Evolutionary conservation across 768 basidiomycete species (phyloP).

Genomic region (Tricholoma hemisulphureum): DNA sequence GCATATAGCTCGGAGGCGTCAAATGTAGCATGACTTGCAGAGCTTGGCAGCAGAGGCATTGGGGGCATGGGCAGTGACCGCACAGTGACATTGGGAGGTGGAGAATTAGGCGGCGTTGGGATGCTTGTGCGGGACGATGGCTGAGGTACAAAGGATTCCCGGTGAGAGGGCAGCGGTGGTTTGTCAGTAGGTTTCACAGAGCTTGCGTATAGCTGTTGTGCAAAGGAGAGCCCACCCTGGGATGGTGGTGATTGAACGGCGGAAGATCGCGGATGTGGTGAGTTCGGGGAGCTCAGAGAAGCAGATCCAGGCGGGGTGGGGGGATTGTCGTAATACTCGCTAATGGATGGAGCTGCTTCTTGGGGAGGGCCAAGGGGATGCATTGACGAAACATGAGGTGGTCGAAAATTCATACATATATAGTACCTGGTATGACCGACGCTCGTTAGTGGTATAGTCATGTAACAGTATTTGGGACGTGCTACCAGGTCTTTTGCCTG

Average conservation of each 20-base stretch:
- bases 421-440: constrained; percentile 15
- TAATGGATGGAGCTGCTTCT: neutral
- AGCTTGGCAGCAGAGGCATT: neutral
- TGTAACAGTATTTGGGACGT: neutral
- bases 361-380: constrained; percentile 16
- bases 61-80: neutral
- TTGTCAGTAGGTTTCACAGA: neutral
- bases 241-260: constrained; percentile 6
- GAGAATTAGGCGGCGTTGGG: constrained; percentile 6
- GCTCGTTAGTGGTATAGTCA: neutral
- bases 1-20: neutral
- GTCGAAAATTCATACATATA: constrained; percentile 9
- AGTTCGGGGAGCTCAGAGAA: neutral
- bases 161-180: constrained; percentile 1
- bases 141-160: neutral
- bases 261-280: neutral
- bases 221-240: constrained; percentile 9
- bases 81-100: neutral
- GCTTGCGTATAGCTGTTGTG: constrained; percentile 19
- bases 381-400: constrained; percentile 10
- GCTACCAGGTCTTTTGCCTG: neutral
- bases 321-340: neutral
- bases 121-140: neutral
- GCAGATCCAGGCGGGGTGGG: neutral
- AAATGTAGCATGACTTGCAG: neutral